Base-by-base conservation (phyloP, 2,329 filamentous ascomycete species). In the Gaeumannomyces sp. region DNA sequence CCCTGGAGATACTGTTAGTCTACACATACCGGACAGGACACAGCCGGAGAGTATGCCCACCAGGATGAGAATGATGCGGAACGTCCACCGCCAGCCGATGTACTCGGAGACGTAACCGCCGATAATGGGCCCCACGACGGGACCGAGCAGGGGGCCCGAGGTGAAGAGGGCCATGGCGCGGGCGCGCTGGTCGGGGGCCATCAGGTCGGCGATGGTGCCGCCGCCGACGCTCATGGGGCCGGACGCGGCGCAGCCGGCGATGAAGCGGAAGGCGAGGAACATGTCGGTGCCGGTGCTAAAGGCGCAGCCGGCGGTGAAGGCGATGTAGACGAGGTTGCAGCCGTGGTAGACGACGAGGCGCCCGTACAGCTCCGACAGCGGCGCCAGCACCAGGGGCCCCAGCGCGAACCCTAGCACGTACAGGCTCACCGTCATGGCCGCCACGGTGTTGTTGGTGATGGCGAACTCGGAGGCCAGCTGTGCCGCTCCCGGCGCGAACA, bases 231-330 rank as follows among this genome's bases (percentile, higher is more conserved):
- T 66, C 61, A 71, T 62, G 56, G 65, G 65, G n/a, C 63, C 68
- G 31, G 65, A 64, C 33, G 68, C 69, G 35, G 66, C 68, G 4
- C 69, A 60, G 38, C 69, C 69, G 5, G 66, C 61, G n/a, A 71
- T 35, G 8, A 71, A 59, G 8, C 69, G 69, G 56, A 71, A 69
- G 16, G 61, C 68, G 35, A 68, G 68, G 33, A 71, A 79, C 56
- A 81, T 75, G 25, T 73, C 72, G 61, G 90, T 76, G 7, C 72
- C 74, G 1, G 83, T 83, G 0, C 86, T 79, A 4, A 90, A 76
- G 1, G 86, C 89, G 65, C 87, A 89, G 0, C 85, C 88, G 67
- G 91, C 81, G 60, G 84, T 85, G 77, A 86, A 89, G 1, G 83
- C 71, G 65, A 85, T 81, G 72, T 90, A 91, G 65, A 86, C 78